Evolutionary conservation across 441 rosid genomes (phyloP).

Genomic region (Manihot esculenta): DNA sequence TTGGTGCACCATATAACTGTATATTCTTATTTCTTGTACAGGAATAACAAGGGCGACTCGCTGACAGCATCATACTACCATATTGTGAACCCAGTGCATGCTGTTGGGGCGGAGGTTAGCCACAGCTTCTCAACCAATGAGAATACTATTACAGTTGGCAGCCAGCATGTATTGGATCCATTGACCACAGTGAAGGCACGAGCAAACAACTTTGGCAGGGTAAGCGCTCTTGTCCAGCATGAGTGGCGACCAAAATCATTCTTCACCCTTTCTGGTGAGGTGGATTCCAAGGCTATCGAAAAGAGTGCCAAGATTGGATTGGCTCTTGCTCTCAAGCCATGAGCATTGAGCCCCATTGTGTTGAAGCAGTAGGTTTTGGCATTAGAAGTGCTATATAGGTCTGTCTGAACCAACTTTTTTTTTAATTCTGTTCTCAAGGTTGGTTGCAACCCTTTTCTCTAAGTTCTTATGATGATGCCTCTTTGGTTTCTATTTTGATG

Average conservation of each 20-base stretch:
- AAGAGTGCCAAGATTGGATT: conserved; percentile 88
- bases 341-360: conserved; percentile 18
- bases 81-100: conserved; percentile 49
- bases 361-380: conserved; percentile 10
- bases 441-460: conserved; percentile 10
- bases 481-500: conserved; percentile 20
- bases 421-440: conserved; percentile 6
- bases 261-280: conserved; percentile 75
- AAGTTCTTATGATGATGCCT: conserved; percentile 17
- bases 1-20: not conserved
- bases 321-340: conserved; percentile 84
- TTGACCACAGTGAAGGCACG: conserved; percentile 71
- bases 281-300: conserved; percentile 77
- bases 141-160: conserved; percentile 72
- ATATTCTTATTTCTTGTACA: conserved; percentile 22
- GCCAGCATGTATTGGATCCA: conserved; percentile 72
- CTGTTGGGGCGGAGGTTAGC: conserved; percentile 79
- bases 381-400: conserved; percentile 16
- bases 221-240: conserved; percentile 84
- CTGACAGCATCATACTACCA: conserved; percentile 78
- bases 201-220: conserved; percentile 68
- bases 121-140: conserved; percentile 73
- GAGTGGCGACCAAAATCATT: conserved; percentile 86
- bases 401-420: conserved; percentile 14
- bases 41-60: conserved; percentile 79